Evolutionary conservation across 2,329 filamentous ascomycete genomes (phyloP).

Genomic region (Pestalotiopsis fici): DNA sequence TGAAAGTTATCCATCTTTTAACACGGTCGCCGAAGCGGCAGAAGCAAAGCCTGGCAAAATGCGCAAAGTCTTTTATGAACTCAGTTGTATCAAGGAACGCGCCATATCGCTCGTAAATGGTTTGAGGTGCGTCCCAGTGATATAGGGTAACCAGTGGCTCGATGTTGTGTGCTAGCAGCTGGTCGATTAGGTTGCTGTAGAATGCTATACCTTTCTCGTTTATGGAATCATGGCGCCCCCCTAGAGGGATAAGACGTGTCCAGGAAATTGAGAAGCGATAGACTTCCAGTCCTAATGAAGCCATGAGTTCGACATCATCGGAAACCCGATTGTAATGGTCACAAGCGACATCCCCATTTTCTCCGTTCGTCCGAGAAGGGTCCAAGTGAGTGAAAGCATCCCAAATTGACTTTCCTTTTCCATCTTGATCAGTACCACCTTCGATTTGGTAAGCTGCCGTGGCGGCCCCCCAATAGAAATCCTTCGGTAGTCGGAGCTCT

Average conservation of each 20-base stretch:
- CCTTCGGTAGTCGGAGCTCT: constrained; percentile 31
- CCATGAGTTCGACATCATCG: constrained; percentile 62
- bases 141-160: constrained; percentile 64
- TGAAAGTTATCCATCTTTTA: constrained; percentile 39
- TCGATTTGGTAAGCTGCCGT: constrained; percentile 47
- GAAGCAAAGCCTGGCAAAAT: constrained; percentile 36
- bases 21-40: constrained; percentile 35
- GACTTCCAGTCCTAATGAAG: constrained; percentile 55
- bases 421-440: constrained; percentile 40
- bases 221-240: constrained; percentile 62
- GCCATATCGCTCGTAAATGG: constrained; percentile 35
- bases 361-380: constrained; percentile 38
- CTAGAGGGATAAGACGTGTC: constrained; percentile 66
- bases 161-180: constrained; percentile 56
- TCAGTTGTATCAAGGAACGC: constrained; percentile 33
- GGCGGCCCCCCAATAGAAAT: constrained; percentile 42
- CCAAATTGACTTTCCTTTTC: constrained; percentile 44
- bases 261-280: constrained; percentile 68
- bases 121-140: constrained; percentile 58
- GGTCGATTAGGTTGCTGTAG: constrained; percentile 62
- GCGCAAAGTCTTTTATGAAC: constrained; percentile 34
- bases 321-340: constrained; percentile 42
- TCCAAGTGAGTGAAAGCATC: constrained; percentile 41
- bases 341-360: constrained; percentile 48
- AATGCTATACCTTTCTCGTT: constrained; percentile 62